phyloP scores from a whole-genome alignment of 208 protist species.

The Trypanosoma lewisi region DNA sequence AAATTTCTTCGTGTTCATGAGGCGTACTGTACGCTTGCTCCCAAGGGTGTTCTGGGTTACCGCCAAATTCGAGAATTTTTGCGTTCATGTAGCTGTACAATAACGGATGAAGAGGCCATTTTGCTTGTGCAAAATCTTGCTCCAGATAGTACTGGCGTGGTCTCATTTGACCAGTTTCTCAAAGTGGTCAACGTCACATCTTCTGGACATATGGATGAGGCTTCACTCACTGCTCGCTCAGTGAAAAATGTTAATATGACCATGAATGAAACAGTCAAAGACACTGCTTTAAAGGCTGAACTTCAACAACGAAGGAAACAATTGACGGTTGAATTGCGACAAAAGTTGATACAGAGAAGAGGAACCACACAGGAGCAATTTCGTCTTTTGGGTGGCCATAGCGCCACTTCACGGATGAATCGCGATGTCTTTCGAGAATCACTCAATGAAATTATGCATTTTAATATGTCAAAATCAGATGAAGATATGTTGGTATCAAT shows the following conservation, averaged over 20 bases:
- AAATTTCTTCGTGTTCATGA: slow-evolving; percentile 74
- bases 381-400: slow-evolving; percentile 68
- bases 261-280: slow-evolving; percentile 45
- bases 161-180: slow-evolving; percentile 80
- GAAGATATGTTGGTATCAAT: slow-evolving; percentile 80
- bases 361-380: slow-evolving; percentile 82
- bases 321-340: slow-evolving; percentile 59
- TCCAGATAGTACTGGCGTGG: slow-evolving; percentile 56
- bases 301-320: slow-evolving; percentile 41
- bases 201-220: slow-evolving; percentile 68
- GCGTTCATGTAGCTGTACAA: slow-evolving; percentile 74
- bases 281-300: slow-evolving; percentile 33
- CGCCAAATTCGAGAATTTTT: slow-evolving; percentile 82
- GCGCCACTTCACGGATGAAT: slow-evolving; percentile 65
- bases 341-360: slow-evolving; percentile 81
- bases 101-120: slow-evolving; percentile 81
- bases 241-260: slow-evolving; percentile 71
- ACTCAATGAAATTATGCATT: slow-evolving; percentile 80
- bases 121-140: slow-evolving; percentile 75
- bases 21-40: slow-evolving; percentile 71
- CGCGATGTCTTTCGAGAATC: slow-evolving; percentile 67
- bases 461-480: slow-evolving; percentile 70
- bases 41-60: slow-evolving; percentile 75
- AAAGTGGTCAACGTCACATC: slow-evolving; percentile 56
- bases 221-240: slow-evolving; percentile 52